A percentile compares a stretch with the other conserved stretches of the same genome.
Evolutionary conservation across 2,329 filamentous ascomycete species (phyloP).

Genomic region (Sordariomycetes sp.): DNA sequence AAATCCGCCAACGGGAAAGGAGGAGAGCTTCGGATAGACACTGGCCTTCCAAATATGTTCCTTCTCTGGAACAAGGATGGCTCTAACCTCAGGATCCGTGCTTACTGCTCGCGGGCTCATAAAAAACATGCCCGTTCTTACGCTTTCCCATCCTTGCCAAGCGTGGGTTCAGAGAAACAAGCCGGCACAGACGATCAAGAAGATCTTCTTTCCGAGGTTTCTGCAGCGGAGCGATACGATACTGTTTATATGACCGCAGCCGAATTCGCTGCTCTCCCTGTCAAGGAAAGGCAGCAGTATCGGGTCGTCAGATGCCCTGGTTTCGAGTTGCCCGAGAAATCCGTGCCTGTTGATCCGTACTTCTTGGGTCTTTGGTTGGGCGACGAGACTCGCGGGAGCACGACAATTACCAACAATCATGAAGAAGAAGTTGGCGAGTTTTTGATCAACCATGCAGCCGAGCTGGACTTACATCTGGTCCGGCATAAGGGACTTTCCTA

Average conservation of each 20-base stretch:
- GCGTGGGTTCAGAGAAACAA: not conserved
- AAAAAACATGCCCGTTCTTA: not conserved
- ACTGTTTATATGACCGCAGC: slow-evolving; percentile 31
- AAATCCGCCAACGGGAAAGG: not conserved
- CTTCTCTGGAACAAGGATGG: not conserved
- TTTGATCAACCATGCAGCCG: not conserved
- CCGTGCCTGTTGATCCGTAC: slow-evolving; percentile 4
- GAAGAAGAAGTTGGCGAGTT: slow-evolving; percentile 1
- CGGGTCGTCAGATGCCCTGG: slow-evolving; percentile 19
- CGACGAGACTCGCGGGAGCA: not conserved
- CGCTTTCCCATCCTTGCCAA: not conserved
- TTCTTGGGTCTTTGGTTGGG: not conserved
- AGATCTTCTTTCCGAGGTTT: slow-evolving; percentile 5
- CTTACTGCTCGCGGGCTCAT: not conserved
- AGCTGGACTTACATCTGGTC: not conserved
- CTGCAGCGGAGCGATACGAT: slow-evolving; percentile 16
- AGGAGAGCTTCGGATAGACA: not conserved
- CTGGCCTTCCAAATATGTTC: not conserved
- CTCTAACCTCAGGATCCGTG: not conserved
- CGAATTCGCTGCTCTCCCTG: slow-evolving; percentile 24
- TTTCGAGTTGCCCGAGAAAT: slow-evolving; percentile 14
- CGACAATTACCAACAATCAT: not conserved
- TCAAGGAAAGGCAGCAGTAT: slow-evolving; percentile 20
- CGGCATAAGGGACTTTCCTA: not conserved
- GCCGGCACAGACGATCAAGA: not conserved